These are phyloP conservation scores for Aphanomyces astaci DNA, from an alignment of 352 stramenopile species.

Conservation along the genomic window DNA sequence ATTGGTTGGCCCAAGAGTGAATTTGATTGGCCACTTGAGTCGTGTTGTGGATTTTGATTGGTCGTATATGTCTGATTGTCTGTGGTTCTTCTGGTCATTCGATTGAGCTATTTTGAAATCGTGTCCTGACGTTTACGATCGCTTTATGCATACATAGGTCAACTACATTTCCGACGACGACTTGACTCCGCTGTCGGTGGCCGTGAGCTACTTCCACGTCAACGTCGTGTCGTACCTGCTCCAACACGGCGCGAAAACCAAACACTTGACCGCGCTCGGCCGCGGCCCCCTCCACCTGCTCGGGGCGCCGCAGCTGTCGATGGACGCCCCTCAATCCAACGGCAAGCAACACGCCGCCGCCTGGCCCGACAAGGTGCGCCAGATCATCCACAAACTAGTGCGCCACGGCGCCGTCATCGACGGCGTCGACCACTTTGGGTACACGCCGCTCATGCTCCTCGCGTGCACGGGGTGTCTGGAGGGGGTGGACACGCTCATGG, in stretches of 20 bases:
- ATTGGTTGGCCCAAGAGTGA: too few relatives aligned
- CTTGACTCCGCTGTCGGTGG: conserved; percentile 72
- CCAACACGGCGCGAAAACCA: conserved; percentile 77
- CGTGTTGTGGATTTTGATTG: too few relatives aligned
- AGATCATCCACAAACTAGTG: conserved; percentile 76
- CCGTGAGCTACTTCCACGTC: conserved; percentile 71
- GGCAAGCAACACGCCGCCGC: neutral
- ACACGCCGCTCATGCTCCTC: conserved; percentile 74
- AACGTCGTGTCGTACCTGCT: conserved; percentile 83
- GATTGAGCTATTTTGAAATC: too few relatives aligned
- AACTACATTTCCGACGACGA: conserved; percentile 82
- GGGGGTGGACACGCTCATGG: conserved; percentile 66
- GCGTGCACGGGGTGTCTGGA: conserved; percentile 59
- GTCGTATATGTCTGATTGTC: too few relatives aligned
- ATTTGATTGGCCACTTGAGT: too few relatives aligned
- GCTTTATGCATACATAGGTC: too few relatives aligned
- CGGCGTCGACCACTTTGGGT: conserved; percentile 70
- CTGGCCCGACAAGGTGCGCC: conserved; percentile 18
- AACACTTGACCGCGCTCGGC: conserved; percentile 55
- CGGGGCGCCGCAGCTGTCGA: conserved; percentile 38
- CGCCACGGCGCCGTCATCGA: conserved; percentile 57
- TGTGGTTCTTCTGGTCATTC: too few relatives aligned
- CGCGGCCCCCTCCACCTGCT: conserved; percentile 74
- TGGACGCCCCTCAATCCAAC: neutral
- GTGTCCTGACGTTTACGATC: too few relatives aligned